Conservation (phyloP, 805 yeast species). For the Schwanniomyces polymorphus region DNA sequence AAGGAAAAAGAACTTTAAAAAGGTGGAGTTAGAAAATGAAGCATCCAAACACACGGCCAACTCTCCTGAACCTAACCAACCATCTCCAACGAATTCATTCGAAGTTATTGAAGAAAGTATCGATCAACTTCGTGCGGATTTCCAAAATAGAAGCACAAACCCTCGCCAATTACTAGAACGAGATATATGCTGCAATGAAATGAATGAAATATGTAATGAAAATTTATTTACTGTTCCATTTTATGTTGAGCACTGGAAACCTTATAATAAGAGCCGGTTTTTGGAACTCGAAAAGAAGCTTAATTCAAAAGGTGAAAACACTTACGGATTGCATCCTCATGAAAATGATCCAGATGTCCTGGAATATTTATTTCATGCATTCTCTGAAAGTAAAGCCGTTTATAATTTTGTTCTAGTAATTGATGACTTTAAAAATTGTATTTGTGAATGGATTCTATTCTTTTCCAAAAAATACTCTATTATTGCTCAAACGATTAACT, state of each 20-base stretch:
- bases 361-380: not conserved
- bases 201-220: not conserved
- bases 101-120: not conserved
- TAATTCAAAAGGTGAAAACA: not conserved
- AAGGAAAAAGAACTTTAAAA: not conserved
- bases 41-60: not conserved
- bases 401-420: slow-evolving; percentile 1
- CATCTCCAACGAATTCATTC: not conserved
- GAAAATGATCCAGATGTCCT: slow-evolving; percentile 2
- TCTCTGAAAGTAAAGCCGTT: not conserved
- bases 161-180: too few species aligned
- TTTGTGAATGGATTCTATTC: not conserved
- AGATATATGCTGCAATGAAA: too few species aligned
- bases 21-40: not conserved
- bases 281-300: not conserved
- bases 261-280: not conserved
- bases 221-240: not conserved
- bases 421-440: slow-evolving; percentile 1
- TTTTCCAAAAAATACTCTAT: slow-evolving; percentile 3
- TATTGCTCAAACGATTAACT: not conserved
- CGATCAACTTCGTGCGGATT: not conserved
- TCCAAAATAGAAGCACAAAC: not conserved
- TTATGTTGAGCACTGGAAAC: slow-evolving; percentile 2
- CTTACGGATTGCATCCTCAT: not conserved
- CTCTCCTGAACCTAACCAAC: too few species aligned